These are phyloP conservation scores for Annulohypoxylon maeteangense DNA, from an alignment of 495 filamentous ascomycete species.

Conservation along the genomic window DNA sequence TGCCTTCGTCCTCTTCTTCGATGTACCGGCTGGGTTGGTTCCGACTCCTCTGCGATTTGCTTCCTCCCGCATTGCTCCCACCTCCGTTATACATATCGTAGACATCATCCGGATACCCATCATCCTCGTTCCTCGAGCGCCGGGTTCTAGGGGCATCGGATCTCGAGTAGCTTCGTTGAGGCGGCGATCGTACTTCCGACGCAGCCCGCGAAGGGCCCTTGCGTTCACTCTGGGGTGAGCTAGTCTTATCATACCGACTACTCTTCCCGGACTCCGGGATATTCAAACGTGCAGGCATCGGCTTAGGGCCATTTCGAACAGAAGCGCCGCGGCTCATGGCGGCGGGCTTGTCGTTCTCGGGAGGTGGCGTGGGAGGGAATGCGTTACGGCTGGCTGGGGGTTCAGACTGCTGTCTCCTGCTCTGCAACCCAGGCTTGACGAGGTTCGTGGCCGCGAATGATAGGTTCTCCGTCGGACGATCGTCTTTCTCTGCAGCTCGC, in stretches of 20 bases:
- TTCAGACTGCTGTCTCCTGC: constrained; percentile 85
- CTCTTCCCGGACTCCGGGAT: constrained; percentile 60
- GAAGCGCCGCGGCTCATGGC: constrained; percentile 62
- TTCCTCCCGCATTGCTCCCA: constrained; percentile 43
- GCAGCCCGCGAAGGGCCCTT: constrained; percentile 50
- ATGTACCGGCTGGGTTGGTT: constrained; percentile 70
- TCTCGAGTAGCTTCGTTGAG: constrained; percentile 64
- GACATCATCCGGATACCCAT: constrained; percentile 72
- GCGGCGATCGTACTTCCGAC: constrained; percentile 55
- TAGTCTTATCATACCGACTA: constrained; percentile 60
- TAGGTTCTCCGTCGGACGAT: constrained; percentile 79
- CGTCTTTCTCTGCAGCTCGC: constrained; percentile 64
- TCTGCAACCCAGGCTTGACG: constrained; percentile 82
- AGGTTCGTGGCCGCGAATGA: constrained; percentile 92
- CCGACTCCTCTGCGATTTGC: constrained; percentile 52
- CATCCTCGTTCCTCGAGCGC: constrained; percentile 62
- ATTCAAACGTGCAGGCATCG: constrained; percentile 63
- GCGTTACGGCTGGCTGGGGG: constrained; percentile 81
- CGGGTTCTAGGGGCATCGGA: constrained; percentile 48
- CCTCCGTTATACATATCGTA: constrained; percentile 73
- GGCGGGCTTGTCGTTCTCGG: constrained; percentile 75
- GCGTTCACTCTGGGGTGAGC: constrained; percentile 57
- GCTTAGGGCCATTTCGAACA: constrained; percentile 64
- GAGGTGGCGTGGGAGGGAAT: constrained; percentile 96
- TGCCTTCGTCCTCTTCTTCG: constrained; percentile 76